Conservation (phyloP, 2,329 filamentous ascomycete species). For the Trichoderma koningiopsis region DNA sequence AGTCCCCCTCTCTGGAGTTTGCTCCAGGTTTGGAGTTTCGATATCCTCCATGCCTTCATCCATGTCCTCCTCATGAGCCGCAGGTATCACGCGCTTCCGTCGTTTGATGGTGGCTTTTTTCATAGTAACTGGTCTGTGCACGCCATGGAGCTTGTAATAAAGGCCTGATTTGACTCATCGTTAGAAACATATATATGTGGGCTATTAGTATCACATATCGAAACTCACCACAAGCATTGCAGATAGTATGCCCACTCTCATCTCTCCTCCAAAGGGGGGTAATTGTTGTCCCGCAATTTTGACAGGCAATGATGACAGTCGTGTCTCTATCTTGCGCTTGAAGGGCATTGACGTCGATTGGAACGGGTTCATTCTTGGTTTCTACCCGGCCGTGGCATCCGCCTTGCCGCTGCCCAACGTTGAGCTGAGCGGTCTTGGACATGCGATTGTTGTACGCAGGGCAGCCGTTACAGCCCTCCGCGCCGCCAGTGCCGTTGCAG, state of each 20-base stretch:
- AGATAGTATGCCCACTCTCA: constrained; percentile 93
- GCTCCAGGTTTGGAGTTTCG: constrained; percentile 42
- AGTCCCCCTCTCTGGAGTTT: constrained; percentile 54
- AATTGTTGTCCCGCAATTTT: constrained; percentile 95
- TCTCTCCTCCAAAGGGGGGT: constrained; percentile 95
- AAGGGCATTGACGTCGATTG: constrained; percentile 41
- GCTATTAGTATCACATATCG: neutral
- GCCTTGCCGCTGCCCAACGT: constrained; percentile 52
- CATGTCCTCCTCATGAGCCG: constrained; percentile 55
- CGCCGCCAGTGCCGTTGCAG: constrained; percentile 94
- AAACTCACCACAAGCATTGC: constrained; percentile 90
- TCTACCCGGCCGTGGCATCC: constrained; percentile 38
- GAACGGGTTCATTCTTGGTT: constrained; percentile 35
- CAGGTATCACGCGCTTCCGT: constrained; percentile 90
- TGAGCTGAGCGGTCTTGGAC: constrained; percentile 79
- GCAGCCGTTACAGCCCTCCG: constrained; percentile 92
- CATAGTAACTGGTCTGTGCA: constrained; percentile 95
- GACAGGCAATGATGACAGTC: constrained; percentile 76
- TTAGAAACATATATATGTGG: neutral
- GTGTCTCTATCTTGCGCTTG: constrained; percentile 38
- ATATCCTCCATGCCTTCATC: constrained; percentile 53
- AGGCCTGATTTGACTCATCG: constrained; percentile 60
- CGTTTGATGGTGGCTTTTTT: constrained; percentile 98
- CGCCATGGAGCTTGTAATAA: constrained; percentile 94
- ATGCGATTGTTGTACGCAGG: constrained; percentile 97